Conservation (phyloP, 2,329 filamentous ascomycete species). For the Leptographium radiaticola region DNA sequence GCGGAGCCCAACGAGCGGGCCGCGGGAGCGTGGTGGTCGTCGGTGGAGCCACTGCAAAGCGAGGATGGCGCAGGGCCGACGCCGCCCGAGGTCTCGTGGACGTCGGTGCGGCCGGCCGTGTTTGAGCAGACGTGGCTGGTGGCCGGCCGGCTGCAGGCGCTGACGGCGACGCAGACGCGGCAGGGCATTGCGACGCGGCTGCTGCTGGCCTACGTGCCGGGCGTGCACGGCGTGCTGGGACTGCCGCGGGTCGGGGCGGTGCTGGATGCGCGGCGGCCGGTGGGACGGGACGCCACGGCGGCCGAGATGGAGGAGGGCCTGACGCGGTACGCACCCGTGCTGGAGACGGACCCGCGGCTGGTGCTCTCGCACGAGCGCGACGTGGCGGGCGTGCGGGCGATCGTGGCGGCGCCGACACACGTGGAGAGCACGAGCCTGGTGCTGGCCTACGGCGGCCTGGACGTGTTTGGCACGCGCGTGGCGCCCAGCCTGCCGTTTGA, state of each 20-base stretch:
- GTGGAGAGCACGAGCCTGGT: slow-evolving; percentile 88
- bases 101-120: slow-evolving; percentile 49
- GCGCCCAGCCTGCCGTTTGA: slow-evolving; percentile 88
- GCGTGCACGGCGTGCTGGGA: slow-evolving; percentile 60
- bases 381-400: slow-evolving; percentile 46
- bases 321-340: slow-evolving; percentile 56
- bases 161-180: slow-evolving; percentile 76
- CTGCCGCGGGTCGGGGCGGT: slow-evolving; percentile 54
- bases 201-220: slow-evolving; percentile 65
- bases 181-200: slow-evolving; percentile 84
- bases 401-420: slow-evolving; percentile 63
- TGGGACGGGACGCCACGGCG: slow-evolving; percentile 69
- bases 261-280: slow-evolving; percentile 75
- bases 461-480: slow-evolving; percentile 77
- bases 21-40: slow-evolving; percentile 47
- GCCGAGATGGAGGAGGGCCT: slow-evolving; percentile 77
- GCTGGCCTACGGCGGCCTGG: slow-evolving; percentile 66
- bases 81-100: too few relatives aligned
- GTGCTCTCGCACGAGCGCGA: slow-evolving; percentile 41
- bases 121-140: slow-evolving; percentile 72
- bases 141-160: slow-evolving; percentile 60
- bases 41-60: slow-evolving; percentile 50
- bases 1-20: slow-evolving; percentile 70
- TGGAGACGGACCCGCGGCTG: slow-evolving; percentile 75
- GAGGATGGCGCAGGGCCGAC: slow-evolving; percentile 22